A percentile compares a stretch with the other conserved stretches of the same genome.
These are phyloP conservation scores for Fagopyrum esculentum DNA, from an alignment of 148 eudicot species.

Conservation along the genomic window DNA sequence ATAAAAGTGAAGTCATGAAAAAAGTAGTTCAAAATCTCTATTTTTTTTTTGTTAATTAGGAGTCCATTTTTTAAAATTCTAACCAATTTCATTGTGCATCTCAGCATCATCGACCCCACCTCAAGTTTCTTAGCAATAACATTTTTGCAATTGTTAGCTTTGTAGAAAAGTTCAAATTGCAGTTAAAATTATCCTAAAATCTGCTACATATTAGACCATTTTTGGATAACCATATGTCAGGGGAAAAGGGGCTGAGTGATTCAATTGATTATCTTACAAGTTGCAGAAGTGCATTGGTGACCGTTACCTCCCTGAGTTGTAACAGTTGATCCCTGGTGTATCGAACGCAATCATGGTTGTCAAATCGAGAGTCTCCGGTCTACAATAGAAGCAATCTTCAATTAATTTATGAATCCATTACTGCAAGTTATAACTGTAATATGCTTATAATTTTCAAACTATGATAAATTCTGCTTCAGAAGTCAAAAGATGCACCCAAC, in stretches of 20 bases:
- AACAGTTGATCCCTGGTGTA: slow-evolving; percentile 71
- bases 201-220: not conserved
- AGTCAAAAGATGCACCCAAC: not conserved
- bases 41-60: not conserved
- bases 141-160: not conserved
- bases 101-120: not conserved
- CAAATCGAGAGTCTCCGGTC: slow-evolving; percentile 81
- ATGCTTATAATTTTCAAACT: not conserved
- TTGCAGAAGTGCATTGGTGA: not conserved
- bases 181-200: not conserved
- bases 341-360: slow-evolving; percentile 66
- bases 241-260: not conserved
- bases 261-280: not conserved
- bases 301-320: slow-evolving; percentile 76
- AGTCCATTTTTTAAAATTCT: not conserved
- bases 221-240: not conserved
- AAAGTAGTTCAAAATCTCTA: not conserved
- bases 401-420: not conserved
- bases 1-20: not conserved
- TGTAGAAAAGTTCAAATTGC: not conserved
- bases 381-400: slow-evolving; percentile 13
- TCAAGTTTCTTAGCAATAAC: not conserved
- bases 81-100: not conserved
- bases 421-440: not conserved
- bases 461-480: not conserved